A percentile compares a stretch with the other conserved stretches of the same genome.
phyloP scores from a whole-genome alignment of 208 protist species.

The Wallacemonas sp. region DNA sequence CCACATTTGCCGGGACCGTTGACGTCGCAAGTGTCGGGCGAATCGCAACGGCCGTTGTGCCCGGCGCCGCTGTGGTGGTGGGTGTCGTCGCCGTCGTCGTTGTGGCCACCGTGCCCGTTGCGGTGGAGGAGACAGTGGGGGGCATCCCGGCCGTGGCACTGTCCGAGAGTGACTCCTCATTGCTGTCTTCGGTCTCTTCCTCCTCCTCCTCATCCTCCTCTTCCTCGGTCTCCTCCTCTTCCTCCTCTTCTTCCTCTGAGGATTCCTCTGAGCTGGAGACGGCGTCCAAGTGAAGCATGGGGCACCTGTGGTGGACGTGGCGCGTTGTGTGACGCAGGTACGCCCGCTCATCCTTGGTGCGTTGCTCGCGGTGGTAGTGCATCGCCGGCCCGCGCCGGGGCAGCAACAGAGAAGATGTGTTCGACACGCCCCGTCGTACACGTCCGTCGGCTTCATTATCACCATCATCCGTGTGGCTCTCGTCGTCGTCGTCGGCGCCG shows the following conservation, averaged over 20 bases:
- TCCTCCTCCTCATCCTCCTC: slow-evolving; percentile 14
- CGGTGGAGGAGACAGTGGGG: neutral
- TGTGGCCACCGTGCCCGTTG: neutral
- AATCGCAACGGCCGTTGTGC: too few relatives aligned
- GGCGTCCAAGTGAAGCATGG: slow-evolving; percentile 46
- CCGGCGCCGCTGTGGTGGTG: too few relatives aligned
- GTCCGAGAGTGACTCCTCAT: too few relatives aligned
- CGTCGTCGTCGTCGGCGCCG: slow-evolving; percentile 1
- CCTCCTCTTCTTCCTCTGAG: slow-evolving; percentile 21
- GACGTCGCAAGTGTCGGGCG: too few relatives aligned
- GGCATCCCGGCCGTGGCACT: too few relatives aligned
- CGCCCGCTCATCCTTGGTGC: slow-evolving; percentile 31
- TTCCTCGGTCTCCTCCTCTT: slow-evolving; percentile 16
- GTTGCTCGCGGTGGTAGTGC: slow-evolving; percentile 19
- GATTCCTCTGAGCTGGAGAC: slow-evolving; percentile 24
- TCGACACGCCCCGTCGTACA: neutral
- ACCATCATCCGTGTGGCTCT: neutral
- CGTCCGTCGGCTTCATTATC: neutral
- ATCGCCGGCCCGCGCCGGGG: neutral
- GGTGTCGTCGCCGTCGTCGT: too few relatives aligned
- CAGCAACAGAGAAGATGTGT: neutral
- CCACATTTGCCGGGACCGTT: too few relatives aligned
- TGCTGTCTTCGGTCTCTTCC: neutral
- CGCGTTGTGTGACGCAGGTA: slow-evolving; percentile 47
- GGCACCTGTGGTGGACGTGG: slow-evolving; percentile 55